phyloP scores from a whole-genome alignment of 2,329 filamentous ascomycete species.

The Aurifilum marmelostoma region DNA sequence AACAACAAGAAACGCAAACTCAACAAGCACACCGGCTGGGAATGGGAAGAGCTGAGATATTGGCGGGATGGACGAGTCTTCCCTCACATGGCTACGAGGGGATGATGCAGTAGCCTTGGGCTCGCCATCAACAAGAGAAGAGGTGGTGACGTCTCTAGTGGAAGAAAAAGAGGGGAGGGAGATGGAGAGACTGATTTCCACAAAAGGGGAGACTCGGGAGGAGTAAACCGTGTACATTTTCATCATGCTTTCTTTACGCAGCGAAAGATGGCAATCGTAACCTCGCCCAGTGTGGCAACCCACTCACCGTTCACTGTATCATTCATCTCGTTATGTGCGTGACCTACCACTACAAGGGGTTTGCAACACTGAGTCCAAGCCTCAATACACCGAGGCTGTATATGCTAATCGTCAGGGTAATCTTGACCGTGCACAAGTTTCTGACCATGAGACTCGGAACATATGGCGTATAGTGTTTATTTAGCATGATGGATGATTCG shows the following conservation, averaged over 20 bases:
- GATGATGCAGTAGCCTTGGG: neutral
- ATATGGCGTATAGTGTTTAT: no score
- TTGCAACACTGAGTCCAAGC: no score
- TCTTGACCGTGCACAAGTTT: no score
- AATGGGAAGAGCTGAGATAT: neutral
- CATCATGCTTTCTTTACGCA: conserved; percentile 31
- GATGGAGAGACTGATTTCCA: conserved; percentile 6
- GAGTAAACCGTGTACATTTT: conserved; percentile 47
- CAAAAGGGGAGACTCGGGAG: conserved; percentile 27
- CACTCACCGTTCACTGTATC: neutral
- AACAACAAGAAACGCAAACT: neutral
- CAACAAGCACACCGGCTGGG: neutral
- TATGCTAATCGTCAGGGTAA: no score
- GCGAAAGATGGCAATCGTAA: conserved; percentile 27
- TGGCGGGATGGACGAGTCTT: neutral
- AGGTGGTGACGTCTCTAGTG: conserved; percentile 12
- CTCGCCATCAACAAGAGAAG: conserved; percentile 14
- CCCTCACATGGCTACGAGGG: neutral
- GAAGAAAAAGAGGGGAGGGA: conserved; percentile 10
- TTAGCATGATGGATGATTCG: no score
- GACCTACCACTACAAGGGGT: neutral
- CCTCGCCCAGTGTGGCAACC: conserved; percentile 9
- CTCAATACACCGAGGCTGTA: no score
- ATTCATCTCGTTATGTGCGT: neutral
- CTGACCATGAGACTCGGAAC: no score